These are phyloP conservation scores for Mycena kentingensis DNA, from an alignment of 768 basidiomycete species.

Conservation along the genomic window DNA sequence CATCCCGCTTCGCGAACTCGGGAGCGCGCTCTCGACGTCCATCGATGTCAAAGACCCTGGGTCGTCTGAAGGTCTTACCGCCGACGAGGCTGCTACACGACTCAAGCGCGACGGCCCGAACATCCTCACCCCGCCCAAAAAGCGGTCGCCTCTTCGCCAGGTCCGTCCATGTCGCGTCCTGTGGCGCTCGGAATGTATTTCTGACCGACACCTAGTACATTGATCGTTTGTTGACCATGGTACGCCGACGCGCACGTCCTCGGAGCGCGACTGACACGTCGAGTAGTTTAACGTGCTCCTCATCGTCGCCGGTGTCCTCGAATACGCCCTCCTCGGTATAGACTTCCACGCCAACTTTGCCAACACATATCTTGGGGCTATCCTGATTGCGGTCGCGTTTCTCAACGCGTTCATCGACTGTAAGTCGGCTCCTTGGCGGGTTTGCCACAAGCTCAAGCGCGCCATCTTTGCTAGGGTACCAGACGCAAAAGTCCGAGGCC, in stretches of 20 bases:
- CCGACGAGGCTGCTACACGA: conserved; percentile 53
- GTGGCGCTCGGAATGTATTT: not conserved
- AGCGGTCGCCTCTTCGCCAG: conserved; percentile 66
- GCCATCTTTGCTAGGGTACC: conserved; percentile 36
- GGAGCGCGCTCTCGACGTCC: conserved; percentile 45
- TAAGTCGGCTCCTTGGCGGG: conserved; percentile 1
- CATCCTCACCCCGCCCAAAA: conserved; percentile 65
- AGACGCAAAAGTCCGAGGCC: conserved; percentile 73
- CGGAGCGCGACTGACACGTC: conserved; percentile 26
- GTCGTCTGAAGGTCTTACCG: conserved; percentile 51
- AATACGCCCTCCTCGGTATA: conserved; percentile 65
- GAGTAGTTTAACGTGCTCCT: conserved; percentile 62
- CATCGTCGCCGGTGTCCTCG: conserved; percentile 65
- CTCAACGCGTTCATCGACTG: conserved; percentile 73
- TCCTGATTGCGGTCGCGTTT: conserved; percentile 67
- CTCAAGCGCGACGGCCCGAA: conserved; percentile 62
- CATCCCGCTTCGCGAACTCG: conserved; percentile 44
- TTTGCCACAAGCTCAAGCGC: not conserved
- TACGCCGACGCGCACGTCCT: conserved; percentile 17
- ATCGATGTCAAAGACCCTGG: conserved; percentile 56
- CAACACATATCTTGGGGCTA: conserved; percentile 71
- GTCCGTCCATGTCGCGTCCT: conserved; percentile 35
- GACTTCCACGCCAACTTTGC: conserved; percentile 62
- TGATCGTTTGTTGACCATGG: conserved; percentile 59
- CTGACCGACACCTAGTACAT: conserved; percentile 51